These are phyloP conservation scores for Chrysopogon serrulatus DNA, from an alignment of 176 grass and related monocot genomes.

Conservation along the genomic window DNA sequence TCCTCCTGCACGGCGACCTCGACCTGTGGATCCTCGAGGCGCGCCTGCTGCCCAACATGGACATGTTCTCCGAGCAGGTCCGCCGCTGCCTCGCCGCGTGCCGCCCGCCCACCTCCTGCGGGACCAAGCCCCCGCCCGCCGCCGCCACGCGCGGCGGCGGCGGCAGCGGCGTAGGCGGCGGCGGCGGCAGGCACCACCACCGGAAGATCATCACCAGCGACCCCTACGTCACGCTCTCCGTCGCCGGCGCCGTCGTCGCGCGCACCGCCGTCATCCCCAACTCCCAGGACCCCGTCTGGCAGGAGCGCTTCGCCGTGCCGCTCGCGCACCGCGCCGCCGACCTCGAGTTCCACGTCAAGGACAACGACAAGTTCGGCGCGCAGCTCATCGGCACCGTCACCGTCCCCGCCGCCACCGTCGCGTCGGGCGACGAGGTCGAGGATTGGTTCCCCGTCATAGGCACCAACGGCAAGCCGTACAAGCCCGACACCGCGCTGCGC, in stretches of 20 bases:
- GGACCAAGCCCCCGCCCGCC: background rate
- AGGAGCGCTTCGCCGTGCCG: slow-evolving; percentile 68
- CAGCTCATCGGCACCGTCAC: slow-evolving; percentile 76
- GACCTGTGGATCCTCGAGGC: slow-evolving; percentile 77
- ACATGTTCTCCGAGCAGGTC: slow-evolving; percentile 80
- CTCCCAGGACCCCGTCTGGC: slow-evolving; percentile 66
- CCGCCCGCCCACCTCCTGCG: slow-evolving; percentile 28
- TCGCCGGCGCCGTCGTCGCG: slow-evolving; percentile 70
- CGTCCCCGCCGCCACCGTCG: slow-evolving; percentile 29
- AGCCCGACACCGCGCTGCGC: slow-evolving; percentile 58
- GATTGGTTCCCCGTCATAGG: slow-evolving; percentile 64
- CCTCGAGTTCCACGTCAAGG: slow-evolving; percentile 87
- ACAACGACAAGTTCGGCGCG: slow-evolving; percentile 84
- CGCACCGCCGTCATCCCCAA: slow-evolving; percentile 83
- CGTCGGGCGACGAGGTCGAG: slow-evolving; percentile 28
- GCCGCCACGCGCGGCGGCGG: background rate
- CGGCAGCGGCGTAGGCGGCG: background rate
- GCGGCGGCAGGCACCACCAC: slow-evolving; percentile 14
- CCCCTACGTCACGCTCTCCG: slow-evolving; percentile 83
- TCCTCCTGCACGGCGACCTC: slow-evolving; percentile 82
- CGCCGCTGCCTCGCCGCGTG: slow-evolving; percentile 63
- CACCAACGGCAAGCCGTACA: slow-evolving; percentile 45
- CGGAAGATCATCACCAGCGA: slow-evolving; percentile 87
- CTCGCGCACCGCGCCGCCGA: slow-evolving; percentile 62
- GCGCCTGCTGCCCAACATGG: slow-evolving; percentile 91